Evolutionary conservation across 352 stramenopile genomes (phyloP), one percentile per base, ranked within the genome.

Genomic region (Phytopythium montanum): DNA sequence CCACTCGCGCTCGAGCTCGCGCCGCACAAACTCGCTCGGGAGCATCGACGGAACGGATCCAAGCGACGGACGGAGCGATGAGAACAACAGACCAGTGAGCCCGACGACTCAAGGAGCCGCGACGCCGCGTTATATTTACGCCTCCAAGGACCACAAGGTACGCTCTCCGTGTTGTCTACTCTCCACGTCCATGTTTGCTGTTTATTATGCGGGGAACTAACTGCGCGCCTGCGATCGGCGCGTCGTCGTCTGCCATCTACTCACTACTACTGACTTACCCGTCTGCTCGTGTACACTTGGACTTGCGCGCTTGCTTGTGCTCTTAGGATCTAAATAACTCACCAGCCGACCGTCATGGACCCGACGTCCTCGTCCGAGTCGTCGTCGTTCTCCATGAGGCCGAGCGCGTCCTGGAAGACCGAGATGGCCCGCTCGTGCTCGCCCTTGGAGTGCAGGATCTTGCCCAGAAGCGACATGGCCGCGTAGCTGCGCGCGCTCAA

Each of bases 311-410:
- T 19, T 52, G 19, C 25, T 19, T 41, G 48, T 54, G 18, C n/a
- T 26, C 48, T 29, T 55, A 55, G 45, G 45, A 36, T 29, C 42
- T 42, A 55, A 55, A 42, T 42, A 41, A 55, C 25, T 72, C 74
- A 92, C 83, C 83, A 92, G 2, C 83, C 83, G 61, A 92, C 83
- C 1, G 83, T 92, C 69, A 82, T 87, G 5, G 81, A 91, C 19
- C 83, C 83, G 10, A 91, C 76, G 38, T 91, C 82, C 46, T 92
- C 83, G 53, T 87, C 84, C n/a, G 79, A 90, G 54, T 91, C 81
- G 4, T 85, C 74, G 16, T 71, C 72, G 10, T 73, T 56, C 44
- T 88, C 74, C 75, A 91, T 90, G 19, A 95, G 60, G 13, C 75
- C 73, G 14, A 95, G 59, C 28, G 83, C 83, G 45, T 91, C 76